phyloP scores from a whole-genome alignment of 257 asterid genomes.

The Nicotiana undulata region DNA sequence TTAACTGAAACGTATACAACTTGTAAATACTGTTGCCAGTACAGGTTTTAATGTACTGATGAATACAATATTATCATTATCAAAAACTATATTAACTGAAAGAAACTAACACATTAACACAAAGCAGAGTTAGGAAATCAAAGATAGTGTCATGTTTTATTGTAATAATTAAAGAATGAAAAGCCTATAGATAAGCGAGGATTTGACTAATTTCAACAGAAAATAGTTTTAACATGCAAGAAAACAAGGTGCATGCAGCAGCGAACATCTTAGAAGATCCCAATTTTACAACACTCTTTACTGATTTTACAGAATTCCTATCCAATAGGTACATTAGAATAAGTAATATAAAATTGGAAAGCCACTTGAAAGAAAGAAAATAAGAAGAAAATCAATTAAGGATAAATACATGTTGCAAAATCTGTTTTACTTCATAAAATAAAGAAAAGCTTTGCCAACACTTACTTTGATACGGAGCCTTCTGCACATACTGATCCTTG shows the following conservation, averaged over 20 bases:
- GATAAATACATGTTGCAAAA: background rate
- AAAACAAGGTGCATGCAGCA: background rate
- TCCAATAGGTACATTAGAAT: background rate
- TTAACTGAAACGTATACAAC: too few species aligned
- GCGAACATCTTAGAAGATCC: background rate
- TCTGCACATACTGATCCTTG: constrained; percentile 54
- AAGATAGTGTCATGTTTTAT: background rate
- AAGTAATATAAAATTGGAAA: background rate
- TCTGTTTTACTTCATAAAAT: background rate
- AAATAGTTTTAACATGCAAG: background rate
- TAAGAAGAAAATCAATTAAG: background rate
- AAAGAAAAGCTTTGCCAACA: background rate
- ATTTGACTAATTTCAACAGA: background rate
- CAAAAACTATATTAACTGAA: background rate
- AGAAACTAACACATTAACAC: background rate
- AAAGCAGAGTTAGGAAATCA: background rate
- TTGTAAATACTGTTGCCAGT: too few species aligned
- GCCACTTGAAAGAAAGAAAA: background rate
- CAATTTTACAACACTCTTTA: background rate
- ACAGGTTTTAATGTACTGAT: too few species aligned
- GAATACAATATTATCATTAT: too few species aligned
- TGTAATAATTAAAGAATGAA: background rate
- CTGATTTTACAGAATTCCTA: background rate
- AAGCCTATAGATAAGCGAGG: background rate
- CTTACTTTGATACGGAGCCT: constrained; percentile 69